A percentile compares a stretch with the other conserved stretches of the same genome.
Evolutionary conservation across 306 rosid genomes (phyloP).

Genomic region (Cucurbita maxima): DNA sequence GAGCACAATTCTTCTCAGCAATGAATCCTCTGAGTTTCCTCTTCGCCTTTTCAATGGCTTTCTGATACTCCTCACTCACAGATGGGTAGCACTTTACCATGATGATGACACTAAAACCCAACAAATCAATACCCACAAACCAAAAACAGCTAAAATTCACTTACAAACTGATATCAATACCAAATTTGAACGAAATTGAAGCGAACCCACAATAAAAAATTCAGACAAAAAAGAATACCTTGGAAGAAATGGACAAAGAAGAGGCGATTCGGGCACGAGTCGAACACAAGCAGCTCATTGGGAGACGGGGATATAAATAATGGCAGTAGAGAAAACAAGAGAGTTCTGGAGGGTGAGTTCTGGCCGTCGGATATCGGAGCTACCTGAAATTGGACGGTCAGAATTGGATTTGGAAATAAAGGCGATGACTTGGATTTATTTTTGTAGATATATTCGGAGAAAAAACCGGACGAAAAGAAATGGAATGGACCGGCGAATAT

Average conservation of each 20-base stretch:
- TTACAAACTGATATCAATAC: neutral
- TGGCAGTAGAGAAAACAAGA: neutral
- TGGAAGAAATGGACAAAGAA: neutral
- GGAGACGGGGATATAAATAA: neutral
- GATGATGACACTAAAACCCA: neutral
- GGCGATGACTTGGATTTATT: neutral
- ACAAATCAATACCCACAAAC: neutral
- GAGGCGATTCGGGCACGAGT: neutral
- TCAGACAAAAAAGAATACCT: neutral
- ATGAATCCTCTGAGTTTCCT: conserved; percentile 79
- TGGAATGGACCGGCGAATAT: neutral
- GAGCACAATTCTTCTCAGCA: conserved; percentile 88
- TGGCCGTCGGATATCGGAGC: neutral
- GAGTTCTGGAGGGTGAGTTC: neutral
- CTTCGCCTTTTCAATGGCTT: conserved; percentile 77
- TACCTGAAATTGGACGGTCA: neutral
- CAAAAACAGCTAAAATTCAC: neutral
- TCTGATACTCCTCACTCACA: conserved; percentile 60
- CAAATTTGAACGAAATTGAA: neutral
- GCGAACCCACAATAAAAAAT: neutral
- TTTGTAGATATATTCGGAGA: neutral
- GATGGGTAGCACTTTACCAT: conserved; percentile 83
- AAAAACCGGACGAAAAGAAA: neutral
- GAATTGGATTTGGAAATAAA: neutral
- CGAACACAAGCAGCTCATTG: neutral